These are phyloP conservation scores for Carex arenaria DNA, from an alignment of 202 grass and related monocot species.

Conservation along the genomic window DNA sequence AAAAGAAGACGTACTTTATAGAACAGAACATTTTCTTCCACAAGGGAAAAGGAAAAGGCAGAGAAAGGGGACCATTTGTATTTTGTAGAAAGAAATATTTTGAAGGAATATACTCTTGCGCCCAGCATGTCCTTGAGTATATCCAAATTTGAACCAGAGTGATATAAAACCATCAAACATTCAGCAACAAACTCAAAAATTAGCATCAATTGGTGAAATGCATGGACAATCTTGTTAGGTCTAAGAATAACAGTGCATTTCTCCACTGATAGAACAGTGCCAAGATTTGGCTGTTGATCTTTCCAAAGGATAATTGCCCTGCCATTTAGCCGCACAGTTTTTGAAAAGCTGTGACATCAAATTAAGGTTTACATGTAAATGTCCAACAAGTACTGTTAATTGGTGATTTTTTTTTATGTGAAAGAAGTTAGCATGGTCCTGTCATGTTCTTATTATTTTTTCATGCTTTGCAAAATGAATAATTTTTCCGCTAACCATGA, in stretches of 20 bases:
- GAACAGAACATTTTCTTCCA: background rate
- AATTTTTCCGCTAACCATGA: no score
- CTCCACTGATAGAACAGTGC: background rate
- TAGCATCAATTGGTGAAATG: background rate
- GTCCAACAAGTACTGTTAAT: no score
- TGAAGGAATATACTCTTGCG: slow-evolving; percentile 7
- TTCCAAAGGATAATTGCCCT: slow-evolving; percentile 11
- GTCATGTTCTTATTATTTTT: no score
- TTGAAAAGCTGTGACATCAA: no score
- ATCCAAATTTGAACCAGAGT: background rate
- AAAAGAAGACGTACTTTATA: background rate
- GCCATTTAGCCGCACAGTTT: no score
- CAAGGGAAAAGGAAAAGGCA: background rate
- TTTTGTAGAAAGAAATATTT: background rate
- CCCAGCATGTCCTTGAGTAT: slow-evolving; percentile 1
- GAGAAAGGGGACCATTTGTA: background rate
- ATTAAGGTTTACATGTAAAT: no score
- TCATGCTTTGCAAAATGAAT: no score
- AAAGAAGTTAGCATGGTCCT: no score
- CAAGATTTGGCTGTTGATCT: background rate
- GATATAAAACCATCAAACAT: background rate
- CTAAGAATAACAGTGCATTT: background rate
- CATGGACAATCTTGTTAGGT: background rate
- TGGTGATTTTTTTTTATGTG: no score
- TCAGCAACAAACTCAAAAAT: background rate